phyloP scores from a whole-genome alignment of 768 basidiomycete genomes.

The Chalciporus pseudorubinellus region DNA sequence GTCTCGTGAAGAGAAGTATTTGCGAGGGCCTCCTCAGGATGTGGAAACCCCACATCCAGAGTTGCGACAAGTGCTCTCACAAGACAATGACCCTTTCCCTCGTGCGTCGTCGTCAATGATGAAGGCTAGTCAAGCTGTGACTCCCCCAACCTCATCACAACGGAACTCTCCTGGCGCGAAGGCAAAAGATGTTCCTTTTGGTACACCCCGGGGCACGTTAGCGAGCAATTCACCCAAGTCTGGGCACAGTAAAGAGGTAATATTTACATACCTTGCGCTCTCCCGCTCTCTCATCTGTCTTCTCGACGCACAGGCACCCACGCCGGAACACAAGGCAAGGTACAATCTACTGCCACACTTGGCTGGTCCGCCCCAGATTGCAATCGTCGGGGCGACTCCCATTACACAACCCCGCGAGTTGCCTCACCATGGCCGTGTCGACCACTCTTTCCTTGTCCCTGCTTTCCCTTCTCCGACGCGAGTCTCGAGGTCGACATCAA shows the following conservation, averaged over 20 bases:
- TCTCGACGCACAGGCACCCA: conserved; percentile 13
- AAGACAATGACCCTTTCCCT: conserved; percentile 25
- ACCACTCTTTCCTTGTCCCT: conserved; percentile 26
- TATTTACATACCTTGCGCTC: background rate
- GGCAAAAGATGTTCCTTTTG: conserved; percentile 14
- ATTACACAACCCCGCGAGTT: conserved; percentile 16
- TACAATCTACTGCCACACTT: conserved; percentile 12
- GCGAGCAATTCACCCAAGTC: conserved; percentile 23
- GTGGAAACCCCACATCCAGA: conserved; percentile 26
- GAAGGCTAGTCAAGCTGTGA: conserved; percentile 24
- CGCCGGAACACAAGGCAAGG: conserved; percentile 17
- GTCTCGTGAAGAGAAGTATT: conserved; percentile 31
- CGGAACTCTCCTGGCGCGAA: conserved; percentile 23
- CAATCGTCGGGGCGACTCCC: conserved; percentile 32
- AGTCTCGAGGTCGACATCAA: conserved; percentile 22
- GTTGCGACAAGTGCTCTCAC: conserved; percentile 33
- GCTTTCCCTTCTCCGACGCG: conserved; percentile 28
- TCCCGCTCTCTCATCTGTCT: conserved; percentile 9
- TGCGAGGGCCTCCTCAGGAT: conserved; percentile 15
- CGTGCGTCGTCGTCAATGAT: conserved; percentile 27
- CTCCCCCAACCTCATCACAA: conserved; percentile 22
- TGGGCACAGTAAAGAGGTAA: conserved; percentile 27
- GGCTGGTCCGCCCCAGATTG: conserved; percentile 28
- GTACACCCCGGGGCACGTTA: conserved; percentile 23
- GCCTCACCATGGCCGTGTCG: conserved; percentile 20